A percentile compares a stretch with the other conserved stretches of the same genome.
These are phyloP conservation scores for Talaromyces wortmannii DNA, from an alignment of 495 filamentous ascomycete species.

Conservation along the genomic window DNA sequence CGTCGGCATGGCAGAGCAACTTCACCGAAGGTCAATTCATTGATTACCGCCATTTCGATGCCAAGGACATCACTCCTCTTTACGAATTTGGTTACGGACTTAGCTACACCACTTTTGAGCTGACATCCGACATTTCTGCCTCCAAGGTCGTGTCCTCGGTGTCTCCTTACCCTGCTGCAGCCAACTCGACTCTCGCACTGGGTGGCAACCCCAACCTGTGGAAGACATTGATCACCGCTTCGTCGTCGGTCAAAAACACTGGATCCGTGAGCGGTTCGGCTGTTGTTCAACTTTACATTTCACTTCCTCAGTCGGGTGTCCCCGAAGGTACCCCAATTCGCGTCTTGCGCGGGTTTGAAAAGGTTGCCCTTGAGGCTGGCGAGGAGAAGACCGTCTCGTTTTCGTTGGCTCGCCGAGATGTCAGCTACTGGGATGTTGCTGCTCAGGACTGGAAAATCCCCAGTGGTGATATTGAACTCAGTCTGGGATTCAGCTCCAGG, in stretches of 20 bases:
- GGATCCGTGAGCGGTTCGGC: constrained; percentile 43
- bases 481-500: background rate
- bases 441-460: constrained; percentile 70
- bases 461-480: constrained; percentile 4
- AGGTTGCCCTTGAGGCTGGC: constrained; percentile 45
- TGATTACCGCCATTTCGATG: constrained; percentile 59
- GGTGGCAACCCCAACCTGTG: constrained; percentile 55
- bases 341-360: constrained; percentile 68
- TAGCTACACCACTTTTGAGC: constrained; percentile 61
- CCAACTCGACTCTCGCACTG: constrained; percentile 40
- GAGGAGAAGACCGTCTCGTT: constrained; percentile 49
- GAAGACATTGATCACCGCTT: constrained; percentile 46
- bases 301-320: constrained; percentile 30
- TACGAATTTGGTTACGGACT: constrained; percentile 63
- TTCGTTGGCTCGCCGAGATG: constrained; percentile 59
- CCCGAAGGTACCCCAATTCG: constrained; percentile 2
- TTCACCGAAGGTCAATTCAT: constrained; percentile 54
- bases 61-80: constrained; percentile 42
- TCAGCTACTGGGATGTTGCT: constrained; percentile 65
- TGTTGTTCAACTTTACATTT: constrained; percentile 61
- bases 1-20: constrained; percentile 37
- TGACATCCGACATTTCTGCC: constrained; percentile 17
- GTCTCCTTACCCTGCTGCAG: constrained; percentile 51
- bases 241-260: constrained; percentile 49
- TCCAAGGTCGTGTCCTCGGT: constrained; percentile 49